Conservation (phyloP, 2,329 filamentous ascomycete genomes). For the Beauveria sp. region DNA sequence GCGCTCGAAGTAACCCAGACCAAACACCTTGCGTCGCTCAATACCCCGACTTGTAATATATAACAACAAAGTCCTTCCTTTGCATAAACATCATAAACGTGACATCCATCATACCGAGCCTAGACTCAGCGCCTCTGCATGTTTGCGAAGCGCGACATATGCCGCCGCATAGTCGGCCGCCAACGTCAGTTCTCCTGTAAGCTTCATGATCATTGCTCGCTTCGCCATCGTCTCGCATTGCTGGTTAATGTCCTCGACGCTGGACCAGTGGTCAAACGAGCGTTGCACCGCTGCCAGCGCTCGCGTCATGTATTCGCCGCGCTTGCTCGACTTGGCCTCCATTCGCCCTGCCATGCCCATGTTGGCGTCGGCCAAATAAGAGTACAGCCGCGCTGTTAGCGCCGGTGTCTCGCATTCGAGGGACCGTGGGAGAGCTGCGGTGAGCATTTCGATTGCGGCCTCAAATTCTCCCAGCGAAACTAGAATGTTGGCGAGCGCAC, state of each 20-base stretch:
- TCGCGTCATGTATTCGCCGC: constrained; percentile 49
- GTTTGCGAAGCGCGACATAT: constrained; percentile 51
- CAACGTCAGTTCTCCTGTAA: constrained; percentile 54
- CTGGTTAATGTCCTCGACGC: constrained; percentile 55
- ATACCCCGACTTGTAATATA: not conserved
- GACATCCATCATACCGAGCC: constrained; percentile 10
- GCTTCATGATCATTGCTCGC: constrained; percentile 68
- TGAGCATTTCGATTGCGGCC: constrained; percentile 56
- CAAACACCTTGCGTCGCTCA: not conserved
- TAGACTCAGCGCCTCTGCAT: constrained; percentile 23
- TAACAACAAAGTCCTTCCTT: not conserved
- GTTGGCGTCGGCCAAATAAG: constrained; percentile 64
- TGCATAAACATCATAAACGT: not conserved
- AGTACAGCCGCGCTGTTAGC: constrained; percentile 60
- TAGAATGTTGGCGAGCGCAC: constrained; percentile 59
- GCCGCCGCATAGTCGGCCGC: constrained; percentile 61
- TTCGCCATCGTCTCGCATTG: constrained; percentile 77
- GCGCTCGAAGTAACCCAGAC: not conserved
- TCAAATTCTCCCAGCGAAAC: constrained; percentile 63
- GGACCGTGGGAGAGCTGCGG: constrained; percentile 65
- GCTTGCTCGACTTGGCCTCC: constrained; percentile 33
- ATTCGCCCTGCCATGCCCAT: constrained; percentile 65
- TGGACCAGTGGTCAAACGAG: constrained; percentile 57
- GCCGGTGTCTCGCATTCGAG: constrained; percentile 61
- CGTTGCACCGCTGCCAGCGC: constrained; percentile 55